Conservation (phyloP, 2,329 filamentous ascomycete genomes). For the Pseudogymnoascus sp. region DNA sequence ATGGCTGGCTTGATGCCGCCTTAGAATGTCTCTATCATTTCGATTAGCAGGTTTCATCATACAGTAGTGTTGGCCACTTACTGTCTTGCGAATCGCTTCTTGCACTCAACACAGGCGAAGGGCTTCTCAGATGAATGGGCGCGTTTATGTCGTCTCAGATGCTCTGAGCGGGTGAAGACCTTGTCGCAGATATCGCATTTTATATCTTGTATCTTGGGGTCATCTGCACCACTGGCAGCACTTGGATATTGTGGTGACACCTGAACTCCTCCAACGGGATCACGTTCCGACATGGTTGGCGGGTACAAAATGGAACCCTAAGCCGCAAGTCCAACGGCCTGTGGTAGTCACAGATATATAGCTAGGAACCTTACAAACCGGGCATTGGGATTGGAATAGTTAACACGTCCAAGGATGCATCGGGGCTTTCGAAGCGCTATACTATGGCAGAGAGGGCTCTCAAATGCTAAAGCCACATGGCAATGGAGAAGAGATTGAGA, state of each 20-base stretch:
- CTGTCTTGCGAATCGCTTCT: conserved; percentile 10
- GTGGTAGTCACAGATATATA: background rate
- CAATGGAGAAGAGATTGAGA: background rate
- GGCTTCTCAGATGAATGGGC: conserved; percentile 50
- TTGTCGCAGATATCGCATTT: conserved; percentile 11
- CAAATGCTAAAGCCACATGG: background rate
- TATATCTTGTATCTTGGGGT: conserved; percentile 4
- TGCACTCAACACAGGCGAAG: conserved; percentile 9
- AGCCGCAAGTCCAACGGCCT: background rate
- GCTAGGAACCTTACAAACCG: background rate
- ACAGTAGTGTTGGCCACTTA: background rate
- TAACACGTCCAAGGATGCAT: background rate
- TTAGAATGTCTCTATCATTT: conserved; percentile 4
- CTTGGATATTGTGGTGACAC: background rate
- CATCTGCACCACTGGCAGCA: background rate
- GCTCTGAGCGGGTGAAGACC: conserved; percentile 47
- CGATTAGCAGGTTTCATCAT: background rate
- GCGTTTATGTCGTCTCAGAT: conserved; percentile 49
- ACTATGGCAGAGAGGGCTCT: background rate
- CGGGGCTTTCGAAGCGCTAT: background rate
- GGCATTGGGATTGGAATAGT: background rate
- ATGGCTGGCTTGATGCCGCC: conserved; percentile 11
- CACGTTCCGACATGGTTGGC: conserved; percentile 8
- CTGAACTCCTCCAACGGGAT: background rate
- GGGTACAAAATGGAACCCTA: background rate